Base-by-base conservation (phyloP, 306 rosid genomes). In the Vicia villosa region DNA sequence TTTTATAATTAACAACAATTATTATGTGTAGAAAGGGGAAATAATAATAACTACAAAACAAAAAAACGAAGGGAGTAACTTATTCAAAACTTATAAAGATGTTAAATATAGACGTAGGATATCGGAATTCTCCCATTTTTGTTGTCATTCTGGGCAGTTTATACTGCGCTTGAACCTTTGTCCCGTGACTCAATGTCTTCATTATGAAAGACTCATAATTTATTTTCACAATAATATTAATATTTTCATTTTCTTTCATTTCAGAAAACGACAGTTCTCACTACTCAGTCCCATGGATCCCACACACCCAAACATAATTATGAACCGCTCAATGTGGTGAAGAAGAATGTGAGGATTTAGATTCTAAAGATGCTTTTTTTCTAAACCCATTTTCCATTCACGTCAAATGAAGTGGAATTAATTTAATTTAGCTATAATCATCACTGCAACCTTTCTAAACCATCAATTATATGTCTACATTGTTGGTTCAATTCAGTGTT, bases 251-350 rank as follows among this genome's bases (percentile, higher is more conserved):
- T 24, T 22, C 5, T 76, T 63, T 50, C 5, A 59, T 12, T 55
- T 46, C 34, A 74, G 77, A 49, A 82, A 30, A 76, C 56, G 87
- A 82, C 86, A 75, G 28, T 41, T 19, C 57, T 37, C 54, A n/a
- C 32, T 5, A 9, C 0, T 46, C 5, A 7, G 15, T 32, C 37
- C 37, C 16, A 43, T 58, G 66, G 82, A 75, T 37, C 90, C 87
- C 72, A 56, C 71, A 19, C 54, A 3, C 55, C 21, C 21, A 3
- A 47, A 17, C 17, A 10, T 9, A 10, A 30, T 75, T 79, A 5
- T 78, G 80, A 62, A 81, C 90, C 87, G 79, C 76, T 68, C 37
- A 87, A 77, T 56, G 78, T 85, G 90, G 42, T 16, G 40, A 32
- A 32, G 28, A 17, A 32, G 47, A 32, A 34, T 49, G 51, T 21